These are phyloP conservation scores for Exophiala oligosperma DNA, from an alignment of 2,329 filamentous ascomycete species.

Conservation along the genomic window DNA sequence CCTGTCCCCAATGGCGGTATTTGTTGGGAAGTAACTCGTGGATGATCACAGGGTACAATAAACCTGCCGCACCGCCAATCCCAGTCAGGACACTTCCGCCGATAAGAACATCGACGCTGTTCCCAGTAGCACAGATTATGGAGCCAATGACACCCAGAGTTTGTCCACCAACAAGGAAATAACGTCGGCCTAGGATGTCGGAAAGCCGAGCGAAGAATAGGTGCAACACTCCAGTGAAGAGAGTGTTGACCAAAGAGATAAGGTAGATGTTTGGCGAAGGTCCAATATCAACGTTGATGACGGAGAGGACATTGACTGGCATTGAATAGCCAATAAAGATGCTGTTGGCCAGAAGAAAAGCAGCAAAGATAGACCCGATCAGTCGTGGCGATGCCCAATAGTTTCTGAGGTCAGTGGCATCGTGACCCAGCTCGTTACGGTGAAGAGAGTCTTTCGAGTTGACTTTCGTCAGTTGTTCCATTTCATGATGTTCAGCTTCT, in stretches of 20 bases:
- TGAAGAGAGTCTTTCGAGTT: slow-evolving; percentile 12
- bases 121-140: slow-evolving; percentile 39
- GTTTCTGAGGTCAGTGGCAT: slow-evolving; percentile 3
- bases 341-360: slow-evolving; percentile 19
- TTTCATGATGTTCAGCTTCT: neutral
- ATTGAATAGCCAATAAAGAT: slow-evolving; percentile 12
- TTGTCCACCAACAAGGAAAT: slow-evolving; percentile 35
- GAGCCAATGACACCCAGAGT: slow-evolving; percentile 39
- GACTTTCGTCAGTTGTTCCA: slow-evolving; percentile 10
- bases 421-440: slow-evolving; percentile 12
- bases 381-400: slow-evolving; percentile 15
- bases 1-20: slow-evolving; percentile 37
- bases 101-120: slow-evolving; percentile 40
- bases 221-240: slow-evolving; percentile 33
- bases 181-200: slow-evolving; percentile 39
- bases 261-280: slow-evolving; percentile 34
- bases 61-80: slow-evolving; percentile 38
- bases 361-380: slow-evolving; percentile 10
- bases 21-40: slow-evolving; percentile 43
- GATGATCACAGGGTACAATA: slow-evolving; percentile 41
- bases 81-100: slow-evolving; percentile 39
- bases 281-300: slow-evolving; percentile 35
- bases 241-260: slow-evolving; percentile 33
- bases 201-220: slow-evolving; percentile 37
- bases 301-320: slow-evolving; percentile 16